Base-by-base conservation (phyloP, 768 basidiomycete genomes). In the Pleurotus sapidus region DNA sequence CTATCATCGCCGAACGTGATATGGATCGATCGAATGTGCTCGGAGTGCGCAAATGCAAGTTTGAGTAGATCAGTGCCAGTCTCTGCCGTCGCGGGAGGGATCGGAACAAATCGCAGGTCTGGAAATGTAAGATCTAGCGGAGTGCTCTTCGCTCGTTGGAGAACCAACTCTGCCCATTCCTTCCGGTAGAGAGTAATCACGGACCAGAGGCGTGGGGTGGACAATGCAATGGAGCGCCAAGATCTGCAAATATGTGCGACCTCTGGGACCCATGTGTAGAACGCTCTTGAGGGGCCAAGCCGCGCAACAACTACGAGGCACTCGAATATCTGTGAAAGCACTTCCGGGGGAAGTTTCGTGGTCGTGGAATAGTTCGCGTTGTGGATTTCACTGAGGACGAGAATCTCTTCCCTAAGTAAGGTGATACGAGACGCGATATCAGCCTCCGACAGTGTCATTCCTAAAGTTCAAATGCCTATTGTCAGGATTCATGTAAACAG, bases 201-300 rank as follows among this genome's bases (percentile, higher is more conserved):
- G 51, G 51, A 53, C 51, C 51, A 53, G n/a, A 42, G 51, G 4
- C 20, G n/a, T 4, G 51, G 51, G 15, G 17, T 39, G 11, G 51
- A 15, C 3, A 53, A 18, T 15, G 51, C 30, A 30, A 53, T 24
- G 2, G 37, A 7, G 17, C 51, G 39, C 51, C 51, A 53, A 5
- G 51, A 34, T 9, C 37, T 42, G 51, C 50, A 53, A 15, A 53
- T 24, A 53, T 53, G 51, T 17, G 51, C 8, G 4, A 23, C 38
- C 18, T 40, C 38, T 23, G 20, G 17, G 37, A 53, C 34, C 51
- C 38, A 53, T 4, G 8, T n/a, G 24, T 30, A 50, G 27, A 34
- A 18, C 8, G 15, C n/a, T 24, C 24, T 48, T 14, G n/a, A 6
- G 7, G 14, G 12, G 23, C 30, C 20, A 20, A 20, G 20, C 3